These are phyloP conservation scores for Solanum neorickii DNA, from an alignment of 257 asterid genomes.

Conservation along the genomic window DNA sequence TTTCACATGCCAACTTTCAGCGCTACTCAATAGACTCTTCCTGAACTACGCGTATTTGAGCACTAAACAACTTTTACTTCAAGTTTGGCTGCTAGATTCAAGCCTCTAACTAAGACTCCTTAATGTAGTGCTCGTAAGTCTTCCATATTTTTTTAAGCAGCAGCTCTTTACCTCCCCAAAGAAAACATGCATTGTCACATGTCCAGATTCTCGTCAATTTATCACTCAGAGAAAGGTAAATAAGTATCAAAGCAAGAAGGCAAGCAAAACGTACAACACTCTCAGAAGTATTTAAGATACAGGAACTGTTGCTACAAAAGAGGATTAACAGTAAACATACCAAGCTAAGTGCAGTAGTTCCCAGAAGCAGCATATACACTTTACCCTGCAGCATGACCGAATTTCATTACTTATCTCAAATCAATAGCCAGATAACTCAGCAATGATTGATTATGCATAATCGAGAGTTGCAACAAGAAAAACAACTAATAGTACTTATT, in stretches of 20 bases:
- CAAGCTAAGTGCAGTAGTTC: slow-evolving; percentile 83
- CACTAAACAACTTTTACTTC: not conserved
- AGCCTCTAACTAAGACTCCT: not conserved
- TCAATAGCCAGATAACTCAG: not conserved
- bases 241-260: not conserved
- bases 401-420: not conserved
- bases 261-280: not conserved
- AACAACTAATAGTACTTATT: not conserved
- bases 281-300: not conserved
- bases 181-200: not conserved
- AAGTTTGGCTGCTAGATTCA: not conserved
- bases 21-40: not conserved
- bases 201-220: not conserved
- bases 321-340: slow-evolving; percentile 19
- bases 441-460: not conserved
- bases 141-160: not conserved
- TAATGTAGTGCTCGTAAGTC: not conserved
- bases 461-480: not conserved
- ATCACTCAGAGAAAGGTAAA: not conserved
- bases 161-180: not conserved
- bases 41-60: not conserved
- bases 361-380: slow-evolving; percentile 67
- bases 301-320: not conserved
- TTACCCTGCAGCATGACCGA: slow-evolving; percentile 43
- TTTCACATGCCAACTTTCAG: not conserved